These are phyloP conservation scores for Coriaria nepalensis DNA, from an alignment of 306 rosid genomes.

Conservation along the genomic window DNA sequence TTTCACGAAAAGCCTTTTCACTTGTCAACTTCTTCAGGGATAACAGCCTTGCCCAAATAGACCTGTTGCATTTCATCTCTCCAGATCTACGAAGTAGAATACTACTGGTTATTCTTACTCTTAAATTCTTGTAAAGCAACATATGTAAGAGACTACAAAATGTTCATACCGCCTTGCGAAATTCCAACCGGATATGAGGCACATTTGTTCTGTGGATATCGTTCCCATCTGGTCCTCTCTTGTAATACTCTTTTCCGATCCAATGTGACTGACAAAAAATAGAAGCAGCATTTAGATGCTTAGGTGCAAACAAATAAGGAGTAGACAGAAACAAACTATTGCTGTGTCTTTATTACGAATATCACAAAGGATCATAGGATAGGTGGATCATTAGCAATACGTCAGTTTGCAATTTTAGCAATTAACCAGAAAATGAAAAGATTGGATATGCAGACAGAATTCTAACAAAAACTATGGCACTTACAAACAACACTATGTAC, in stretches of 20 bases:
- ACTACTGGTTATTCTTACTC: not conserved
- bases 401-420: no score
- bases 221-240: slow-evolving; percentile 88
- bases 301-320: no score
- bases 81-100: slow-evolving; percentile 55
- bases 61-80: slow-evolving; percentile 88
- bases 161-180: slow-evolving; percentile 56
- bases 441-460: no score
- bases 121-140: no score
- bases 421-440: no score
- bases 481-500: slow-evolving; percentile 17
- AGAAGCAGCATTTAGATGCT: not conserved
- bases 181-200: slow-evolving; percentile 92
- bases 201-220: slow-evolving; percentile 88
- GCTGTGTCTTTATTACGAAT: no score
- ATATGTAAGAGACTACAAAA: slow-evolving; percentile 22
- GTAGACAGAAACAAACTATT: no score
- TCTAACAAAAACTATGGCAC: no score
- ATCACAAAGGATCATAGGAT: no score
- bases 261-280: slow-evolving; percentile 62
- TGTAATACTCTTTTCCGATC: slow-evolving; percentile 86
- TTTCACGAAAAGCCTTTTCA: no score
- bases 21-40: slow-evolving; percentile 47
- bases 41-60: slow-evolving; percentile 47
- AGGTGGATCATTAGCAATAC: no score